A percentile compares a stretch with the other conserved stretches of the same genome.
phyloP scores from a whole-genome alignment of 2,329 filamentous ascomycete genomes.

The Chaetomiaceae sp. region DNA sequence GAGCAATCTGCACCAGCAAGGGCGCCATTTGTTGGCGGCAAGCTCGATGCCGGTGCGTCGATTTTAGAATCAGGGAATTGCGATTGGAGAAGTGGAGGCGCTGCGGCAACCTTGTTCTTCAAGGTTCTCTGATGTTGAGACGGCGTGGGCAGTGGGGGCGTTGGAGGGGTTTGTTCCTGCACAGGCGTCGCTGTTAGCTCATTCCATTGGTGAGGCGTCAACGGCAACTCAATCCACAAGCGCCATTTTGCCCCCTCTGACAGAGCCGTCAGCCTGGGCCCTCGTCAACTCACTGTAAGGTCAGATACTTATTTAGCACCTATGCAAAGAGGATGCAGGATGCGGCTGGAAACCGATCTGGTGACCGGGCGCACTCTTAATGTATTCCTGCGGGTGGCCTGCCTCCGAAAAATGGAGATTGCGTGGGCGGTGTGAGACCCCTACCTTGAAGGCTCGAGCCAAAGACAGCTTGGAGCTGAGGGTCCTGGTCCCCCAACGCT shows the following conservation, averaged over 20 bases:
- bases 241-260: not conserved
- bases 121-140: too few relatives aligned
- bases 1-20: constrained; percentile 17
- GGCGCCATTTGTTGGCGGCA: constrained; percentile 15
- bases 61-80: not conserved
- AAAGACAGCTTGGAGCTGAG: not conserved
- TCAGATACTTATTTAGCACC: too few relatives aligned
- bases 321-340: not conserved
- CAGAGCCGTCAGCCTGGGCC: not conserved
- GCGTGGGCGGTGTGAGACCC: constrained; percentile 8
- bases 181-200: constrained; percentile 7
- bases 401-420: constrained; percentile 22
- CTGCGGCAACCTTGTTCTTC: too few relatives aligned
- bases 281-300: not conserved
- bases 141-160: not conserved
- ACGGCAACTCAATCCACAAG: too few relatives aligned
- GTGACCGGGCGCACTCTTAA: not conserved
- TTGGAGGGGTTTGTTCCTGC: too few relatives aligned
- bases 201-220: not conserved
- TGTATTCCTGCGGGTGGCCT: constrained; percentile 5
- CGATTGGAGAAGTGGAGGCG: constrained; percentile 8
- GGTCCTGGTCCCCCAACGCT: too few relatives aligned
- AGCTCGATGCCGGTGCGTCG: not conserved
- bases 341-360: not conserved
- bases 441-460: not conserved